These are phyloP conservation scores for Citrullus amarus DNA, from an alignment of 306 rosid genomes.

Conservation along the genomic window DNA sequence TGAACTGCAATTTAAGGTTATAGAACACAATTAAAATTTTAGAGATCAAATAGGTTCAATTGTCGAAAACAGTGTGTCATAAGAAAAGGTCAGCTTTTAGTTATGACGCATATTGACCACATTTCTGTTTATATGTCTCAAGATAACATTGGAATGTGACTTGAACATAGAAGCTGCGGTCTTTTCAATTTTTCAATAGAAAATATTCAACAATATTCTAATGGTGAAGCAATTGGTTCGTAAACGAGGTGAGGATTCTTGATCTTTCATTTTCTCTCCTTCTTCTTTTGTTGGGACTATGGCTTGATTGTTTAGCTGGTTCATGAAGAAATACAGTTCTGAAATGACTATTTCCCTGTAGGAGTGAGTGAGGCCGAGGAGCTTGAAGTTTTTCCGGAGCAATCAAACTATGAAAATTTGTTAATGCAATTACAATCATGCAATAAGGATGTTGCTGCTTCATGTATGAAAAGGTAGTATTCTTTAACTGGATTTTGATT, in stretches of 20 bases:
- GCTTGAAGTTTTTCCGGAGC: constrained; percentile 15
- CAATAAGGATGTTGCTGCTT: constrained; percentile 25
- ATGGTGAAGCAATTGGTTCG: neutral
- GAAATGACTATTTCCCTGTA: constrained; percentile 7
- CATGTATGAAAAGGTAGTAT: constrained; percentile 28
- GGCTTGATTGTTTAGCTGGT: neutral
- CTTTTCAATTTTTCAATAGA: neutral
- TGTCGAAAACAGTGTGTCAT: no score
- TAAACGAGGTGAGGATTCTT: neutral
- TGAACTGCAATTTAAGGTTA: no score
- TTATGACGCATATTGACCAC: no score
- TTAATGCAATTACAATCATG: constrained; percentile 22
- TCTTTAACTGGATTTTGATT: neutral
- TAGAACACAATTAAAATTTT: no score
- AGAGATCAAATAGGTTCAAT: no score
- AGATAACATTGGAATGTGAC: neutral
- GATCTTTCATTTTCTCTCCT: neutral
- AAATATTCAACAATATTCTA: neutral
- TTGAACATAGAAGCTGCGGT: neutral
- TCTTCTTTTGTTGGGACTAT: neutral
- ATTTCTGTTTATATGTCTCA: neutral
- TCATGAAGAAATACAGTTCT: neutral
- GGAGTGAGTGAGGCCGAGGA: constrained; percentile 11
- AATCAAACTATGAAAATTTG: constrained; percentile 28
- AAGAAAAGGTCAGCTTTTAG: no score